A percentile compares a stretch with the other conserved stretches of the same genome.
Evolutionary conservation across 2,329 filamentous ascomycete genomes (phyloP).

Genomic region (Teratosphaeria pseudoeucalypti): DNA sequence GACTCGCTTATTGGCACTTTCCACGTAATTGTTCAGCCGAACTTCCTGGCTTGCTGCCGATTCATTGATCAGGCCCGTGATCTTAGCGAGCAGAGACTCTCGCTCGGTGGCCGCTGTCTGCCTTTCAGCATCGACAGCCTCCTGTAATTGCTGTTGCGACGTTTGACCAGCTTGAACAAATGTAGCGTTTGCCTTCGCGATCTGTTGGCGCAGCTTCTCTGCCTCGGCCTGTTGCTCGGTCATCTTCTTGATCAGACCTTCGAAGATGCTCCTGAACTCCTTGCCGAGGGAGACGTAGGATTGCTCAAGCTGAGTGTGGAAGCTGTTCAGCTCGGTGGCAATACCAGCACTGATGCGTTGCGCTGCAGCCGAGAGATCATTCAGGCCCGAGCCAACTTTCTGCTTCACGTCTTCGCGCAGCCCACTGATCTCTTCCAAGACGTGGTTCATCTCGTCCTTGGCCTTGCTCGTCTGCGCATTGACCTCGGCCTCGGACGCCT

Average conservation of each 20-base stretch:
- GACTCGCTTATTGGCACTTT: constrained; percentile 47
- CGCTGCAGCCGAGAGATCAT: constrained; percentile 71
- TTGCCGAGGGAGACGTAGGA: constrained; percentile 77
- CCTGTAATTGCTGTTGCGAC: constrained; percentile 56
- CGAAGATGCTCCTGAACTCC: constrained; percentile 79
- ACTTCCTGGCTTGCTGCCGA: constrained; percentile 65
- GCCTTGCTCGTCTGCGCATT: constrained; percentile 57
- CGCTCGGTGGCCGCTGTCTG: constrained; percentile 63
- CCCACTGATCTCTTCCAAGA: constrained; percentile 85
- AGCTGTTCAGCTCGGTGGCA: constrained; percentile 70
- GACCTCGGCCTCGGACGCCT: constrained; percentile 57
- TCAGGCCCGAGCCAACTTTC: constrained; percentile 73
- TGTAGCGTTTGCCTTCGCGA: constrained; percentile 58
- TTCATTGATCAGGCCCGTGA: constrained; percentile 63
- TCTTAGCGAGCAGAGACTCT: constrained; percentile 62
- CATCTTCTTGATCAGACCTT: constrained; percentile 66
- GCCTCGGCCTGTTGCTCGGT: constrained; percentile 68
- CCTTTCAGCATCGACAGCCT: constrained; percentile 66
- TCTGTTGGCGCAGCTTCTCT: constrained; percentile 58
- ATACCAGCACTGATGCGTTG: constrained; percentile 86
- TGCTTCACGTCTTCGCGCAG: constrained; percentile 79
- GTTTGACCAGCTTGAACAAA: constrained; percentile 58
- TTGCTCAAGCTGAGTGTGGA: constrained; percentile 71
- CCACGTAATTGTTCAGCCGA: constrained; percentile 57
- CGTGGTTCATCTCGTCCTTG: constrained; percentile 78